A percentile compares a stretch with the other conserved stretches of the same genome.
These are phyloP conservation scores for Ceratobasidium sp. DNA, from an alignment of 1,284 basidiomycete genomes.

Conservation along the genomic window DNA sequence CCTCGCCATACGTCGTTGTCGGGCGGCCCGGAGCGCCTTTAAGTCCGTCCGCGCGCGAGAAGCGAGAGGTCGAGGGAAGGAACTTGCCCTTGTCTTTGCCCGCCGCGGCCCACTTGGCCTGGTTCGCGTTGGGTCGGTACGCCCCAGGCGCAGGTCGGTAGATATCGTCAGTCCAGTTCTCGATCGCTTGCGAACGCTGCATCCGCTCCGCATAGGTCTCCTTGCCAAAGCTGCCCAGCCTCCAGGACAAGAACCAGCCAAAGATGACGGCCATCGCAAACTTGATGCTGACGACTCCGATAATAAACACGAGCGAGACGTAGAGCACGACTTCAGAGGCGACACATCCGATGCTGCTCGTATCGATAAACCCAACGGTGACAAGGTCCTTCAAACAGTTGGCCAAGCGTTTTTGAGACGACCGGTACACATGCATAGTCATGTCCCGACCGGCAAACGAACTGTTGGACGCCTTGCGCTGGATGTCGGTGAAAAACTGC, in stretches of 20 bases:
- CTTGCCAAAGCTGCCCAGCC: conserved; percentile 92
- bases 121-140: conserved; percentile 91
- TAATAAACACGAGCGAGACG: conserved; percentile 89
- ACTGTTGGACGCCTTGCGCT: conserved; percentile 66
- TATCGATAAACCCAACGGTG: conserved; percentile 95
- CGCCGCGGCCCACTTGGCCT: conserved; percentile 62
- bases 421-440: conserved; percentile 82
- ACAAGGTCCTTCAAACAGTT: conserved; percentile 89
- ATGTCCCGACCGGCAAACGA: conserved; percentile 88
- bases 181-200: conserved; percentile 86
- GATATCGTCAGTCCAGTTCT: conserved; percentile 97
- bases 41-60: conserved; percentile 82
- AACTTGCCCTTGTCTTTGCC: conserved; percentile 72
- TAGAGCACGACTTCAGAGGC: conserved; percentile 92
- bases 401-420: conserved; percentile 73
- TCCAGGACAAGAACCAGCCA: conserved; percentile 97
- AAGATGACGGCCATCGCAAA: conserved; percentile 98
- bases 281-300: conserved; percentile 89
- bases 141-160: conserved; percentile 93
- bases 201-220: conserved; percentile 97
- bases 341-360: conserved; percentile 96
- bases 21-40: conserved; percentile 74
- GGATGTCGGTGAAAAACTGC: conserved; percentile 82
- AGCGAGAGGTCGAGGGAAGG: conserved; percentile 86
- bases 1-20: conserved; percentile 78